These are phyloP conservation scores for Wickerhamomyces ciferrii DNA, from an alignment of 805 yeast species.

Conservation along the genomic window DNA sequence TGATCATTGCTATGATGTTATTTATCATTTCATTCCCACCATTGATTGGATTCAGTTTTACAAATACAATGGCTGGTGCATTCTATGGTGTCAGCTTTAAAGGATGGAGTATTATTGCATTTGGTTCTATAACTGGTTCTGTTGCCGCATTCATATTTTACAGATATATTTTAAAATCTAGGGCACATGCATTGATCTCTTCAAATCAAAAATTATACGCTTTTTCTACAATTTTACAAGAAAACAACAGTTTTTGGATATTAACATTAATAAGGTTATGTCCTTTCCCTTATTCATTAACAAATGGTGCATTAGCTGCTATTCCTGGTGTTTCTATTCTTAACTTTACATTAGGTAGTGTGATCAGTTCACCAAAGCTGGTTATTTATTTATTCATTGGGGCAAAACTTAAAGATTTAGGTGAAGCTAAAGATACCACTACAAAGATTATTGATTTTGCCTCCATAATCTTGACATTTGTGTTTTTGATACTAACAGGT, in stretches of 20 bases:
- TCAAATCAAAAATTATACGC: constrained; percentile 66
- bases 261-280: constrained; percentile 74
- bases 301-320: constrained; percentile 90
- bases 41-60: constrained; percentile 70
- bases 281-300: constrained; percentile 89
- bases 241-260: constrained; percentile 60
- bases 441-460: constrained; percentile 57
- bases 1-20: constrained; percentile 46
- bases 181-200: constrained; percentile 56
- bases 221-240: constrained; percentile 66
- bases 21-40: constrained; percentile 87
- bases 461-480: constrained; percentile 52
- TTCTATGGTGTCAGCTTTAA: constrained; percentile 66
- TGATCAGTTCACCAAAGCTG: constrained; percentile 77
- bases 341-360: constrained; percentile 66
- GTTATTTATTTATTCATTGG: constrained; percentile 78
- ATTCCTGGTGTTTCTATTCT: constrained; percentile 65
- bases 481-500: constrained; percentile 54
- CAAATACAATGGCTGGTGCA: constrained; percentile 69
- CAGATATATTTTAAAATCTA: constrained; percentile 48
- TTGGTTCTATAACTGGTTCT: constrained; percentile 70
- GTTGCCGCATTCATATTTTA: constrained; percentile 67
- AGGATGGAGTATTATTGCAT: constrained; percentile 76
- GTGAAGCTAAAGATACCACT: constrained; percentile 45
- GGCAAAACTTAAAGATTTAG: constrained; percentile 62